Percentiles rank a stretch among this genome's conserved stretches.
These are phyloP conservation scores for Akanthomyces muscarius DNA, from an alignment of 2,329 filamentous ascomycete species.

Conservation along the genomic window DNA sequence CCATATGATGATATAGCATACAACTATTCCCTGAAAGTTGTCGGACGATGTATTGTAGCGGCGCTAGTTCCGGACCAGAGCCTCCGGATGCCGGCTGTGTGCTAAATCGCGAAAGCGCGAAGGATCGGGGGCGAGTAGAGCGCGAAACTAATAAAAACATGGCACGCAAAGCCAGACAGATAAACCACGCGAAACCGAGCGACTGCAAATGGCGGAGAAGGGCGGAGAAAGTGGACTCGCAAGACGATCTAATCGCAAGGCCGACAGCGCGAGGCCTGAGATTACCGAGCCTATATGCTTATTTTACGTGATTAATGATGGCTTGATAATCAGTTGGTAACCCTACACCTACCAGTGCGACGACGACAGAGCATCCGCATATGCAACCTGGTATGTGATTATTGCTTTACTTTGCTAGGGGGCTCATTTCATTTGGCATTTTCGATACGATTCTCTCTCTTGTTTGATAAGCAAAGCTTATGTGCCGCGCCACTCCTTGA, in stretches of 20 bases:
- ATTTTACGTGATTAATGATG: background rate
- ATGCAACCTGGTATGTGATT: background rate
- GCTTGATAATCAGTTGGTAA: background rate
- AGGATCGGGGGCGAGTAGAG: background rate
- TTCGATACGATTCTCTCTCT: no score
- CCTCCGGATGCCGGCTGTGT: background rate
- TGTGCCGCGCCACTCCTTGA: no score
- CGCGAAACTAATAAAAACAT: background rate
- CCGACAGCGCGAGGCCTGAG: background rate
- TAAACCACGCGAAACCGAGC: background rate
- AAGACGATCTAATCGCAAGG: background rate
- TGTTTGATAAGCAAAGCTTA: no score
- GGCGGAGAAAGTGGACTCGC: background rate
- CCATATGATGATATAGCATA: no score
- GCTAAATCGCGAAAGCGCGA: background rate
- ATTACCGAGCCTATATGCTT: background rate
- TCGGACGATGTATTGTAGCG: no score
- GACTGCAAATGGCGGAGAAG: no score
- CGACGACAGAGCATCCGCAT: no score
- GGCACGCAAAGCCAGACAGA: background rate
- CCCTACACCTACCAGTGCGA: background rate
- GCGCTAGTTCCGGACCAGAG: background rate
- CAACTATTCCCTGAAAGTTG: no score
- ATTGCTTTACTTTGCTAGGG: background rate
- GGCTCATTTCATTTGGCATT: no score